Percentiles rank a stretch among this genome's conserved stretches.
phyloP scores from a whole-genome alignment of 129 eudicot species.

The Scalesia atractyloides region DNA sequence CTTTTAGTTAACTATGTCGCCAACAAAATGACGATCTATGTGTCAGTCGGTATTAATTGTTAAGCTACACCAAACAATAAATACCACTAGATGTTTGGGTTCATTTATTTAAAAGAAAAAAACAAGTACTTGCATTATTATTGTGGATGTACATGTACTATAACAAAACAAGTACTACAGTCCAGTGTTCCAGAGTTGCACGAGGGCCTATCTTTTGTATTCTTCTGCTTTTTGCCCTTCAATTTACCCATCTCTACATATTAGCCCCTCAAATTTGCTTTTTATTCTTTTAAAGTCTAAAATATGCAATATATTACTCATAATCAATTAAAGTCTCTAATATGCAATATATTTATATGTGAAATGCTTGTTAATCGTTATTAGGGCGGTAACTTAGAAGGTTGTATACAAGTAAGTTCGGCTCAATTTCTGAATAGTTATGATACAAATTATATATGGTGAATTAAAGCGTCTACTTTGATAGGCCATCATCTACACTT shows the following conservation, averaged over 20 bases:
- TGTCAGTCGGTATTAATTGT: neutral
- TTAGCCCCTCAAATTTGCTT: constrained; percentile 22
- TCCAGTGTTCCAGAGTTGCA: constrained; percentile 65
- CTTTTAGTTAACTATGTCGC: neutral
- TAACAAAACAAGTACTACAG: constrained; percentile 32
- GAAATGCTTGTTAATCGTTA: too few relatives aligned
- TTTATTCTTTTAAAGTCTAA: neutral
- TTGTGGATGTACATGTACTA: constrained; percentile 40
- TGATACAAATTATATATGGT: too few relatives aligned
- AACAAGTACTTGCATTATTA: constrained; percentile 41
- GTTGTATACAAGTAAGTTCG: too few relatives aligned
- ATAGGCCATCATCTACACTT: too few relatives aligned
- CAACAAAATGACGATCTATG: neutral
- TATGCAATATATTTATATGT: too few relatives aligned
- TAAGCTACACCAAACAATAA: constrained; percentile 29
- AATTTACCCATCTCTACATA: neutral
- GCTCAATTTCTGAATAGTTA: too few relatives aligned
- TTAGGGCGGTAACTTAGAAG: too few relatives aligned
- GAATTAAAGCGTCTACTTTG: too few relatives aligned
- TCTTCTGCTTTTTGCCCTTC: constrained; percentile 39
- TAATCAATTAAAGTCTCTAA: too few relatives aligned
- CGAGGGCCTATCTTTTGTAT: constrained; percentile 91
- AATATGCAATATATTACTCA: too few relatives aligned
- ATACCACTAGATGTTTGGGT: constrained; percentile 39
- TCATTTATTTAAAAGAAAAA: constrained; percentile 15